phyloP scores from a whole-genome alignment of 495 filamentous ascomycete genomes.

The Penicillium salamii region DNA sequence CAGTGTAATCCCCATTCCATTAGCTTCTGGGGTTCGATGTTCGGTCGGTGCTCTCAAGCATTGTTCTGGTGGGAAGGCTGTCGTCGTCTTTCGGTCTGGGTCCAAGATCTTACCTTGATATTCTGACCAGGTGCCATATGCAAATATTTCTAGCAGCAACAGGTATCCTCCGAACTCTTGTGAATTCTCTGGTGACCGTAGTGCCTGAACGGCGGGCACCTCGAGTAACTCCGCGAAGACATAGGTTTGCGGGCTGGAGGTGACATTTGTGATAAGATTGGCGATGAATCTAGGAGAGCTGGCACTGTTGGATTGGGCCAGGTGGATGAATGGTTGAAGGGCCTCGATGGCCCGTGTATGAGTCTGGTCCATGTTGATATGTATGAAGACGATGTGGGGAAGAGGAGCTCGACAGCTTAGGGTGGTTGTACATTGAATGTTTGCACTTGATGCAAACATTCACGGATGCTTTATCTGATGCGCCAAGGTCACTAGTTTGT shows the following conservation, averaged over 20 bases:
- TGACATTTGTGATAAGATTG: conserved; percentile 84
- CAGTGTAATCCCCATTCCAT: no score
- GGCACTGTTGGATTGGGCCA: conserved; percentile 71
- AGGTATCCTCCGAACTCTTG: conserved; percentile 56
- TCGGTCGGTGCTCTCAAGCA: background rate
- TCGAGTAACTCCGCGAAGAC: conserved; percentile 93
- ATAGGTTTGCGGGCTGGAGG: conserved; percentile 81
- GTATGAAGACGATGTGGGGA: conserved; percentile 2
- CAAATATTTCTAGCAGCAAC: conserved; percentile 83
- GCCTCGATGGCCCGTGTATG: conserved; percentile 76
- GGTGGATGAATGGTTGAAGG: conserved; percentile 82
- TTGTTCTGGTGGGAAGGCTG: background rate
- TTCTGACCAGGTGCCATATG: conserved; percentile 82
- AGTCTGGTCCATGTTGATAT: conserved; percentile 68
- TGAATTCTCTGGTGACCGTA: conserved; percentile 48
- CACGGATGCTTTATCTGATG: conserved; percentile 11
- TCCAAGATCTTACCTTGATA: conserved; percentile 57
- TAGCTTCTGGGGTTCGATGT: no score
- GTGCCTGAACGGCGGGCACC: conserved; percentile 73
- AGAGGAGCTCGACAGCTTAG: conserved; percentile 6
- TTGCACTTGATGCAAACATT: conserved; percentile 26
- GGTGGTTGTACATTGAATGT: conserved; percentile 25
- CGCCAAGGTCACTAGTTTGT: background rate
- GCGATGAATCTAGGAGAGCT: conserved; percentile 78
- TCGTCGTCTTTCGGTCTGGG: background rate